Base-by-base conservation (phyloP, 352 stramenopile genomes). In the Pythium volutum region DNA sequence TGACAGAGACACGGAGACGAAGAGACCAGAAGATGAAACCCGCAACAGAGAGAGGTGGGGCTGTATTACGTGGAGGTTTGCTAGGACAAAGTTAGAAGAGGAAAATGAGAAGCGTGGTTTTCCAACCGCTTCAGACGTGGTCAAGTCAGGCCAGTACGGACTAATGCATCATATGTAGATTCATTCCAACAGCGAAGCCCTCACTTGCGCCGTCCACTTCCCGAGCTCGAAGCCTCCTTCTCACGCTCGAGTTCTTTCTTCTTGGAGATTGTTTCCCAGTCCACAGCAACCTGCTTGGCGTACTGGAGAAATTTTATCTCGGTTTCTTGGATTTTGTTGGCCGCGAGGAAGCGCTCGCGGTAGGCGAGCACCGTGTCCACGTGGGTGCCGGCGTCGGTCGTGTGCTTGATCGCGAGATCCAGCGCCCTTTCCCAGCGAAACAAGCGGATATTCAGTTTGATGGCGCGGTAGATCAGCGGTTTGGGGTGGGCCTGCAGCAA, bases 371-470 rank as follows among this genome's bases (percentile, higher is more conserved):
- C 90, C 4, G 87, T 96, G 75, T 97, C 91, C 14, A 97, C 79
- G 62, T 97, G 87, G 7, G 79, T 96, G 11, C 81, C 81, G 18
- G 81, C 84, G 29, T 90, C 77, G 1, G 75, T 90, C 31, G 86
- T 95, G 79, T 97, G 79, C 61, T 96, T 93, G 43, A 97, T 83
- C 6, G 91, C 89, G 5, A 98, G 64, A 25, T 97, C 84, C 46
- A 97, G 64, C 2, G 92, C 92, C 18, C 88, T 73, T 39, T 94
- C 77, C 89, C 88, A 98, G 34, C 88, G 85, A 66, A 96, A 97
- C 11, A 97, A 65, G 11, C 88, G 75, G 39, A 97, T 70, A 64
- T 98, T 98, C 59, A 98, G 75, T 67, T 98, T 98, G 68, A 98
- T 97, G 25, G 91, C 89, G 43, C 92, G 85, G 60, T 98, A 97